phyloP scores from a whole-genome alignment of 768 basidiomycete species.

The Imleria badia region DNA sequence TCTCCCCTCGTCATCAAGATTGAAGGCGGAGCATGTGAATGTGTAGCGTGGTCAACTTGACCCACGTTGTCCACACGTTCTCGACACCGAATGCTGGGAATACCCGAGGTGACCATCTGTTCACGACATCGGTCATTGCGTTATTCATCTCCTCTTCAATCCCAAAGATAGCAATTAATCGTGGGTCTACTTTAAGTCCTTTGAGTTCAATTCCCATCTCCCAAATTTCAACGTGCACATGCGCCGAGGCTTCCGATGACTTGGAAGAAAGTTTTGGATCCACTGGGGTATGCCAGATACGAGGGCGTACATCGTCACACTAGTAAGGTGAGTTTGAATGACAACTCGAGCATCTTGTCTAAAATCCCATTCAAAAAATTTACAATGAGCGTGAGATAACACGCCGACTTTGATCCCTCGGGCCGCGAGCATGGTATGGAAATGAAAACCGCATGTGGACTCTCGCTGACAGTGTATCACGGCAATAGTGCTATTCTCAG shows the following conservation, averaged over 20 bases:
- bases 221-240: neutral
- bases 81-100: constrained; percentile 6
- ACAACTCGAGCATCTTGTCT: neutral
- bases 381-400: constrained; percentile 6
- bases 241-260: neutral
- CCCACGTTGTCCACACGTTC: constrained; percentile 10
- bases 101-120: constrained; percentile 2
- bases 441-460: constrained; percentile 4
- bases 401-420: neutral
- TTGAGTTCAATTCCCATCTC: constrained; percentile 9
- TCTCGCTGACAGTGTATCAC: constrained; percentile 1
- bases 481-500: constrained; percentile 1
- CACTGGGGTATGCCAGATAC: neutral
- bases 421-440: neutral
- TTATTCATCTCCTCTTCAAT: neutral
- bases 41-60: neutral
- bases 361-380: neutral
- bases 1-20: neutral
- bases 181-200: neutral
- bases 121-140: neutral
- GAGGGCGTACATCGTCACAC: neutral
- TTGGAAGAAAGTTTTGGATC: neutral
- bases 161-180: constrained; percentile 16
- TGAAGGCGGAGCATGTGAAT: neutral
- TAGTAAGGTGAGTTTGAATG: neutral